Base-by-base conservation (phyloP, 257 asterid species). In the Capsicum baccatum region DNA sequence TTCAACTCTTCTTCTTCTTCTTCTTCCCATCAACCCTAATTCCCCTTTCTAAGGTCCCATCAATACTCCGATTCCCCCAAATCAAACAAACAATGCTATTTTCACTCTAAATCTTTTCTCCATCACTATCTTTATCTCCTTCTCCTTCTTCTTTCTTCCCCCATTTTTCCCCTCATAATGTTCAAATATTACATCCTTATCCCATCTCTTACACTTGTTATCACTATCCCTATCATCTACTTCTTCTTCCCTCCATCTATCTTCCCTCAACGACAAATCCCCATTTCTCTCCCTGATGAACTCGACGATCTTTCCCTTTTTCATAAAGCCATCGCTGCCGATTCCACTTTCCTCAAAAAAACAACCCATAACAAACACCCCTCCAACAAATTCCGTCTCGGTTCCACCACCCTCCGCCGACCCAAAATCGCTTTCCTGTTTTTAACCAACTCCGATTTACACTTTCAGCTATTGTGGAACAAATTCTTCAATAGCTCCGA, bases 391-490 rank as follows among this genome's bases (percentile, higher is more conserved):
- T 89, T 93, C 60, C 97, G 89, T 55, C 90, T 93, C 14, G 93
- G 96, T 80, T 81, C 96, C 85, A 83, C 94, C 83, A 86, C 94
- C 84, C 88, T 90, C 68, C 92, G 92, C 87, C 93, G 94, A 17
- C 97, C 98, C 79, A 96, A 94, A 71, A 92, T 96, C 86, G 99
- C 98, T 4, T 96, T 96, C 88, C 87, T 96, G 6, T 96, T 94
- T 87, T 91, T 96, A 79, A 96, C 96, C 8, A 94, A 96, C 84
- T 90, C 99, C 57, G 89, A 88, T 66, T 94, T 96, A 80, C 86
- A 90, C 81, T 94, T 95, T 88, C 89, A 91, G 71, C 94, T 95
- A n/a, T 82, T 95, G 1, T 95, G 98, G 99, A 86, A 93, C 10
- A 91, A 88, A 4, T 95, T 91, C 90, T 95, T 95, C 91, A 86